Conservation (phyloP, 768 basidiomycete genomes). For the Rhizopogon vesiculosus region DNA sequence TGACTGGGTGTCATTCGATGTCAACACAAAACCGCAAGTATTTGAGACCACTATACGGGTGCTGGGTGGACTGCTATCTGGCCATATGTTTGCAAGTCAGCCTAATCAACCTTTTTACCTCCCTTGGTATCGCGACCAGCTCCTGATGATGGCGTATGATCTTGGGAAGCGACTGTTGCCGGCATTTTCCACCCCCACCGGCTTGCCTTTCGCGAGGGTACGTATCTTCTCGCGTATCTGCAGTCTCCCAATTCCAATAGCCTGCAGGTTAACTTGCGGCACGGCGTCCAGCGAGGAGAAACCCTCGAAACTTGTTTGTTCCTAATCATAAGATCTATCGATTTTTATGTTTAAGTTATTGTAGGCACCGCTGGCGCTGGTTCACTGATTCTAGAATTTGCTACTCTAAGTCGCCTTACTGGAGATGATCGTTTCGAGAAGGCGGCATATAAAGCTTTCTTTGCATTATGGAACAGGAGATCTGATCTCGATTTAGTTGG, state of each 20-base stretch:
- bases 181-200: conserved; percentile 89
- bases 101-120: conserved; percentile 65
- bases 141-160: conserved; percentile 78
- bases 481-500: conserved; percentile 83
- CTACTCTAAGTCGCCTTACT: conserved; percentile 86
- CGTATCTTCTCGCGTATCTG: conserved; percentile 6
- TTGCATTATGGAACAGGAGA: conserved; percentile 89
- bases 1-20: conserved; percentile 82
- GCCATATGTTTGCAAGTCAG: conserved; percentile 74
- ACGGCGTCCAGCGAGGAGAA: conserved; percentile 74
- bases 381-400: conserved; percentile 91
- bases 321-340: background rate
- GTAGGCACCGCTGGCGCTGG: conserved; percentile 90
- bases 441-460: conserved; percentile 85
- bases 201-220: conserved; percentile 88
- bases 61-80: conserved; percentile 84
- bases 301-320: conserved; percentile 79
- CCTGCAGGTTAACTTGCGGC: conserved; percentile 72
- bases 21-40: conserved; percentile 95
- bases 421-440: conserved; percentile 88
- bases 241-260: background rate
- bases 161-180: conserved; percentile 83
- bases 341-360: conserved; percentile 5
- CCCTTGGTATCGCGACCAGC: conserved; percentile 81
- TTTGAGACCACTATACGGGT: conserved; percentile 97